These are phyloP conservation scores for Eucalyptus tenuipes DNA, from an alignment of 345 rosid genomes.

Conservation along the genomic window DNA sequence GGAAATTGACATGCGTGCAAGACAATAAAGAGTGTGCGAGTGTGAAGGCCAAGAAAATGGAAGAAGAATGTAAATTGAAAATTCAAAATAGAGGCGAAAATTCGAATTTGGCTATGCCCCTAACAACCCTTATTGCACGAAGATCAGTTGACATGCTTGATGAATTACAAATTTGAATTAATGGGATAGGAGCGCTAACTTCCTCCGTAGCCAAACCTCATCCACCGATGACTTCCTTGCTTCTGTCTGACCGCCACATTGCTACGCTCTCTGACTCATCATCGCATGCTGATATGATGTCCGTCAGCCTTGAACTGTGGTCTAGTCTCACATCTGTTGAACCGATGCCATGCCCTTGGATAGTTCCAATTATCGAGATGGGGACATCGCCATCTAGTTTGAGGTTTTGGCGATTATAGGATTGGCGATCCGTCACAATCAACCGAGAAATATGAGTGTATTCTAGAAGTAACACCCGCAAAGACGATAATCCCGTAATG, in stretches of 20 bases:
- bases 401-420: neutral
- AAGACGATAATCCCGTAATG: neutral
- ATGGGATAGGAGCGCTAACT: neutral
- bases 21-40: neutral
- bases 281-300: neutral
- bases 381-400: too few species aligned
- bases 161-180: neutral
- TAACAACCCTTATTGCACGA: neutral
- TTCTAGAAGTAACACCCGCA: neutral
- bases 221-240: neutral
- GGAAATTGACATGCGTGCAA: neutral
- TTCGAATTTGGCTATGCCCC: neutral
- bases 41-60: neutral
- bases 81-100: neutral
- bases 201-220: neutral
- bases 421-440: neutral
- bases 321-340: neutral
- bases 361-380: neutral
- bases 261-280: neutral
- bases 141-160: neutral
- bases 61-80: neutral
- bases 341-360: neutral
- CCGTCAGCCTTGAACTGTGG: neutral
- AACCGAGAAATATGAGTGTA: neutral
- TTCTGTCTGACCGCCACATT: neutral